phyloP scores from a whole-genome alignment of 2,329 filamentous ascomycete genomes.

The Shiraia sp. region DNA sequence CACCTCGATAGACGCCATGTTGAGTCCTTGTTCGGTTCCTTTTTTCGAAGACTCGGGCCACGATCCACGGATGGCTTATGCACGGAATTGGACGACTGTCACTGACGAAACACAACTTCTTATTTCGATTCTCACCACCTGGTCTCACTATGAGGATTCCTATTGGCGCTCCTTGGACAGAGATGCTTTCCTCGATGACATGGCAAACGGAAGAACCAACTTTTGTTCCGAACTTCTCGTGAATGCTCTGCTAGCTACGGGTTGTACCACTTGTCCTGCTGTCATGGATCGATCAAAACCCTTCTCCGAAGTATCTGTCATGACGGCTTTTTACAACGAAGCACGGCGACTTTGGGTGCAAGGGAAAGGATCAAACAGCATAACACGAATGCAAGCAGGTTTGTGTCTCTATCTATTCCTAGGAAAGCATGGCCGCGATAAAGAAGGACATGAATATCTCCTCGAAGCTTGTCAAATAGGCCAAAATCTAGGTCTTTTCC shows the following conservation, averaged over 20 bases:
- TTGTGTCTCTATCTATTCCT: slow-evolving; percentile 33
- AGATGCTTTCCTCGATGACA: slow-evolving; percentile 35
- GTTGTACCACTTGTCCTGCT: slow-evolving; percentile 28
- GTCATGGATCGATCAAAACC: slow-evolving; percentile 35
- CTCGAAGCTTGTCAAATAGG: slow-evolving; percentile 31
- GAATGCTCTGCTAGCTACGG: slow-evolving; percentile 34
- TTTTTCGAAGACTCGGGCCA: slow-evolving; percentile 6
- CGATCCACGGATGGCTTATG: slow-evolving; percentile 24
- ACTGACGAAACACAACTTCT: slow-evolving; percentile 23
- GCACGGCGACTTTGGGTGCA: slow-evolving; percentile 33
- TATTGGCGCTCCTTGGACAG: slow-evolving; percentile 38
- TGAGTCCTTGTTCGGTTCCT: slow-evolving; percentile 14
- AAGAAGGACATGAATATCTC: slow-evolving; percentile 32
- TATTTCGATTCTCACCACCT: slow-evolving; percentile 26
- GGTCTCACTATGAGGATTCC: slow-evolving; percentile 30
- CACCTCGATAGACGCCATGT: slow-evolving; percentile 28
- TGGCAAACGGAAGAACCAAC: slow-evolving; percentile 23
- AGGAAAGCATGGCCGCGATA: slow-evolving; percentile 37
- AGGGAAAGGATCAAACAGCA: slow-evolving; percentile 22
- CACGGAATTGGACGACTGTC: slow-evolving; percentile 29
- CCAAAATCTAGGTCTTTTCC: slow-evolving; percentile 28
- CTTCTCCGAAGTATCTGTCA: slow-evolving; percentile 26
- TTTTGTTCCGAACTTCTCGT: slow-evolving; percentile 39
- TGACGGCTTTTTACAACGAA: slow-evolving; percentile 34
- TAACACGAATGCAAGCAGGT: slow-evolving; percentile 32